phyloP scores from a whole-genome alignment of 495 filamentous ascomycete species.

The Tuber aestivum region DNA sequence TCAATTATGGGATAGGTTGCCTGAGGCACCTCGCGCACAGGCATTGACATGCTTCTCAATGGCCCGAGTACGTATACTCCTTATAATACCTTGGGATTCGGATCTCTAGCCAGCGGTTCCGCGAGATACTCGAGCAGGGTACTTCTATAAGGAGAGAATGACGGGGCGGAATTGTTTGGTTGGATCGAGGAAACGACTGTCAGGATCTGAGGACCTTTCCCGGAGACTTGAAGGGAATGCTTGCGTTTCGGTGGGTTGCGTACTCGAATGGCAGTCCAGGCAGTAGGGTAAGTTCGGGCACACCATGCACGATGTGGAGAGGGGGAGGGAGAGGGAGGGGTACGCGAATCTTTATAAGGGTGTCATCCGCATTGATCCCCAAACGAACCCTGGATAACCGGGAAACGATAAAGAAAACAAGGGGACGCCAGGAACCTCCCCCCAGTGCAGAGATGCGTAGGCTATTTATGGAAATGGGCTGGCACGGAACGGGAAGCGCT shows the following conservation, averaged over 20 bases:
- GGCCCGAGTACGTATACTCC: not conserved
- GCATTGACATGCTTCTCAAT: slow-evolving; percentile 22
- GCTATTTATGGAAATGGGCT: not conserved
- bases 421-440: not conserved
- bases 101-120: not conserved
- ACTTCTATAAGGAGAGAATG: not conserved
- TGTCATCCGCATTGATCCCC: not conserved
- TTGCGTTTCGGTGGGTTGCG: not conserved
- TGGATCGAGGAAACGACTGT: slow-evolving; percentile 13
- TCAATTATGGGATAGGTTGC: slow-evolving; percentile 18
- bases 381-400: slow-evolving; percentile 13
- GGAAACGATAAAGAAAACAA: not conserved
- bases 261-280: not conserved
- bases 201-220: slow-evolving; percentile 10
- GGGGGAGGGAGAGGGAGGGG: slow-evolving; percentile 7
- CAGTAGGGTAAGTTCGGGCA: not conserved
- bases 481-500: not conserved
- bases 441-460: not conserved
- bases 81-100: not conserved
- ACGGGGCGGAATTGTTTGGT: not conserved
- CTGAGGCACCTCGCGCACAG: slow-evolving; percentile 19
- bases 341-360: slow-evolving; percentile 13
- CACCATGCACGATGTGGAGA: not conserved
- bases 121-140: not conserved
- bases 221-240: not conserved